phyloP scores from a whole-genome alignment of 2,329 filamentous ascomycete species.

The Pezicula rhizophila region DNA sequence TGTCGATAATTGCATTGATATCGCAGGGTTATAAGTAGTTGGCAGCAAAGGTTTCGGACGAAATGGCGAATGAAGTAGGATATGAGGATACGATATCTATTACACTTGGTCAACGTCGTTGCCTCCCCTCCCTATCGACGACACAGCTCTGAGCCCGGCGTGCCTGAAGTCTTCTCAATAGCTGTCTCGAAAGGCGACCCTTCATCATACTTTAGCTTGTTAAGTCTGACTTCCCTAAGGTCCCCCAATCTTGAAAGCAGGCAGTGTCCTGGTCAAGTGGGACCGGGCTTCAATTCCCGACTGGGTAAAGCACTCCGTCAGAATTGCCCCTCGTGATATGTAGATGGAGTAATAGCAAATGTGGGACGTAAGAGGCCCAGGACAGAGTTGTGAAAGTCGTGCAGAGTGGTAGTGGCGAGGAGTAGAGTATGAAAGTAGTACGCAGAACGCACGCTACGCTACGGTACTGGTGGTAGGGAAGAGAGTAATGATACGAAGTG shows the following conservation, averaged over 20 bases:
- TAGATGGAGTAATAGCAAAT: neutral
- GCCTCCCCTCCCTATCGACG: neutral
- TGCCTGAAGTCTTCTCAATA: conserved; percentile 22
- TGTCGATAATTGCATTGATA: neutral
- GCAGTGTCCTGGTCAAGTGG: neutral
- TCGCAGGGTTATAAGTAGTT: too few relatives aligned
- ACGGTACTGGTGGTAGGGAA: too few relatives aligned
- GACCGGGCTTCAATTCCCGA: neutral
- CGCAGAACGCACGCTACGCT: too few relatives aligned
- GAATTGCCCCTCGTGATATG: neutral
- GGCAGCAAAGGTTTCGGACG: neutral
- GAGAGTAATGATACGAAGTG: too few relatives aligned
- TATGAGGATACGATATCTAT: neutral
- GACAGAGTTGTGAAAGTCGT: too few relatives aligned
- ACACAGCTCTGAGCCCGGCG: conserved; percentile 6
- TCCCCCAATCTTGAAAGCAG: conserved; percentile 6
- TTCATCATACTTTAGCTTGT: conserved; percentile 20
- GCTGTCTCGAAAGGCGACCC: conserved; percentile 19
- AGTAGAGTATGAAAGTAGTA: too few relatives aligned
- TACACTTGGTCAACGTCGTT: neutral
- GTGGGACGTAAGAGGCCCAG: neutral
- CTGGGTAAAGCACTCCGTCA: neutral
- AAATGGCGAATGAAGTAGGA: neutral
- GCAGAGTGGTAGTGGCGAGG: too few relatives aligned
- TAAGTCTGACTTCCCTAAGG: conserved; percentile 1